phyloP scores from a whole-genome alignment of 306 rosid species.

The Ormosia emarginata region DNA sequence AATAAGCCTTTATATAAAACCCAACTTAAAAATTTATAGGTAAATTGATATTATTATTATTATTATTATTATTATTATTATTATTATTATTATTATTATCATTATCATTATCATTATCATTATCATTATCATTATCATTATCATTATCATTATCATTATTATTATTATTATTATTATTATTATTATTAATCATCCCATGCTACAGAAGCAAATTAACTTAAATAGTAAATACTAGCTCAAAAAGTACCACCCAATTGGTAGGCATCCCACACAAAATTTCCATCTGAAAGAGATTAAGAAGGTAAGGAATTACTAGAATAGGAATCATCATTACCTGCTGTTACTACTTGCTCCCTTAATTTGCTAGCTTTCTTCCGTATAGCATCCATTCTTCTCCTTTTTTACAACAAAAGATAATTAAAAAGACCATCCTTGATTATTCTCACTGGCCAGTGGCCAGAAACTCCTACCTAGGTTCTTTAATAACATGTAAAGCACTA shows the following conservation, averaged over 20 bases:
- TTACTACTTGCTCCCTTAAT: constrained; percentile 86
- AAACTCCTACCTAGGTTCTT: too few relatives aligned
- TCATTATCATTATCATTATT: too few relatives aligned
- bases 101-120: too few relatives aligned
- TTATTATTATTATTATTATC: too few relatives aligned
- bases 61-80: too few relatives aligned
- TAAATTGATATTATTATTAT: neutral
- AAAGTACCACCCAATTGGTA: constrained; percentile 10
- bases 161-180: neutral
- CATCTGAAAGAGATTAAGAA: neutral
- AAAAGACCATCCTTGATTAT: too few relatives aligned
- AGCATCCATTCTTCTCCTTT: constrained; percentile 53
- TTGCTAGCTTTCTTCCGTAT: constrained; percentile 87
- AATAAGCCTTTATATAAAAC: neutral
- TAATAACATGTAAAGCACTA: too few relatives aligned
- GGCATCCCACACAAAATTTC: neutral
- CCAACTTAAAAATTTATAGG: neutral
- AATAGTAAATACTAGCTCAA: neutral
- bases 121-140: too few relatives aligned
- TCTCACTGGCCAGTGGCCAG: too few relatives aligned
- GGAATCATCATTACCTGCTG: constrained; percentile 60
- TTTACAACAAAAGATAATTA: too few relatives aligned
- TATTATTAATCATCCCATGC: neutral
- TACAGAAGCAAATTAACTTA: constrained; percentile 16
- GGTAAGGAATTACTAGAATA: neutral